Conservation (phyloP, 2,329 filamentous ascomycete genomes). For the Hymenoscyphus occultus region DNA sequence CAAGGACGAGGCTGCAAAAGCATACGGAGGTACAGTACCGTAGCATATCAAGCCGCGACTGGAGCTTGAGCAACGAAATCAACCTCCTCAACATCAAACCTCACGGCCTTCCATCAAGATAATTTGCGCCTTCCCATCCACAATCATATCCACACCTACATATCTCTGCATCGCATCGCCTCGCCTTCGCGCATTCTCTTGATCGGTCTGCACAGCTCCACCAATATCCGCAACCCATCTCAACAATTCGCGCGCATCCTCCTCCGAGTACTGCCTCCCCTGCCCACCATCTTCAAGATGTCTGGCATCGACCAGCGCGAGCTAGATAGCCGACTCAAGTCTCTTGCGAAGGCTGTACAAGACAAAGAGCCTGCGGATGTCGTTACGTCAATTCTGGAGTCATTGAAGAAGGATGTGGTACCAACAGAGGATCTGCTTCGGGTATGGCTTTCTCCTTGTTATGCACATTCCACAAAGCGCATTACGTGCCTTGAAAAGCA, state of each 20-base stretch:
- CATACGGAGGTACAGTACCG: not conserved
- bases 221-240: not conserved
- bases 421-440: slow-evolving; percentile 88
- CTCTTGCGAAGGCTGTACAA: slow-evolving; percentile 73
- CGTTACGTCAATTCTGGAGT: slow-evolving; percentile 71
- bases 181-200: not conserved
- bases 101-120: not conserved
- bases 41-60: not conserved
- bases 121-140: not conserved
- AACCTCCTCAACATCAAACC: not conserved
- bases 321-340: slow-evolving; percentile 39
- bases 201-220: not conserved
- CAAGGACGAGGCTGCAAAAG: slow-evolving; percentile 4
- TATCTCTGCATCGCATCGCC: not conserved
- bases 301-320: slow-evolving; percentile 33
- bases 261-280: not conserved
- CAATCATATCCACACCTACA: not conserved
- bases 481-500: slow-evolving; percentile 3
- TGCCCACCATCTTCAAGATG: slow-evolving; percentile 4
- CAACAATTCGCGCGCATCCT: not conserved
- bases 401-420: slow-evolving; percentile 74
- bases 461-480: slow-evolving; percentile 25
- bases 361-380: slow-evolving; percentile 71
- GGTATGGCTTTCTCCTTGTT: slow-evolving; percentile 46
- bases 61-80: not conserved